These are phyloP conservation scores for Persicaria maculosa DNA, from an alignment of 148 eudicot species.

Conservation along the genomic window DNA sequence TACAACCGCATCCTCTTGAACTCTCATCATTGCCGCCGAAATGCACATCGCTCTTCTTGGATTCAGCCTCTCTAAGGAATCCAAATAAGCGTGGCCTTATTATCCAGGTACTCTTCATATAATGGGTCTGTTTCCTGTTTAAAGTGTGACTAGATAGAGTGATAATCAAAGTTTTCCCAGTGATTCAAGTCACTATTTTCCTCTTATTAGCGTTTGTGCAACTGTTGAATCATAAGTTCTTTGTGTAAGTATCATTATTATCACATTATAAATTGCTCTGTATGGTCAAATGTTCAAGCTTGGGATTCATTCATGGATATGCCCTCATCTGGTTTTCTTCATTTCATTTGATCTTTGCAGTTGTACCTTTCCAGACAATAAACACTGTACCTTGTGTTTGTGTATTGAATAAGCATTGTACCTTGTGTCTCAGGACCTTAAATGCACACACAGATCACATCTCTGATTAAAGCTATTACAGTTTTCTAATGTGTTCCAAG, in stretches of 20 bases:
- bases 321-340: background rate
- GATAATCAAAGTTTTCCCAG: slow-evolving; percentile 8
- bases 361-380: background rate
- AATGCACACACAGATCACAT: background rate
- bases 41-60: background rate
- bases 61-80: background rate
- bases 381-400: slow-evolving; percentile 2
- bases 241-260: slow-evolving; percentile 6
- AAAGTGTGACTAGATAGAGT: background rate
- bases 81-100: background rate
- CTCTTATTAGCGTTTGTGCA: background rate
- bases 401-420: background rate
- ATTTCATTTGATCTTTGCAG: background rate
- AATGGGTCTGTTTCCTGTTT: background rate
- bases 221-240: background rate
- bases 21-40: background rate
- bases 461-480: background rate
- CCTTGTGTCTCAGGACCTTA: background rate
- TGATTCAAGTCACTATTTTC: background rate
- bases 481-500: background rate
- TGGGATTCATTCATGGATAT: slow-evolving; percentile 7
- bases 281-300: background rate
- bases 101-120: slow-evolving; percentile 7
- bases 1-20: slow-evolving; percentile 20
- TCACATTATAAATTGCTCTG: background rate